Evolutionary conservation across 1,139 yeast species (phyloP).

Genomic region (Diutina catenulata): DNA sequence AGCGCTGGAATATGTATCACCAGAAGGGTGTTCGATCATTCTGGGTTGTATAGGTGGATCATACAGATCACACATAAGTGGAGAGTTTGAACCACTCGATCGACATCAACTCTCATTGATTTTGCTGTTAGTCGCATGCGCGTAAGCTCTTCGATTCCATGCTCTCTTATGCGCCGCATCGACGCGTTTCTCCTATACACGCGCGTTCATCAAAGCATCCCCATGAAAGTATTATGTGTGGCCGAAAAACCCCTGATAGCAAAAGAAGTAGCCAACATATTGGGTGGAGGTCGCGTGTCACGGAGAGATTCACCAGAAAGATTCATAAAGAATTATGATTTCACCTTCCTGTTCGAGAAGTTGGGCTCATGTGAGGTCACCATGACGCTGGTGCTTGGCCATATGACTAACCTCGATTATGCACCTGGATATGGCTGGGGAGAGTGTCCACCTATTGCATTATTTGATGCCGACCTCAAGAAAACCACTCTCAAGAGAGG

Average conservation of each 20-base stretch:
- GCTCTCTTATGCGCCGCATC: too few species aligned
- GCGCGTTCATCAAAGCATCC: too few species aligned
- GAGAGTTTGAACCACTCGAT: too few species aligned
- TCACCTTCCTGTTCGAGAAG: slow-evolving; percentile 45
- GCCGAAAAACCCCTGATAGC: slow-evolving; percentile 98
- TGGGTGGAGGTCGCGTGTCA: slow-evolving; percentile 58
- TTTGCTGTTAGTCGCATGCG: too few species aligned
- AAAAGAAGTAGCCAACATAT: slow-evolving; percentile 62
- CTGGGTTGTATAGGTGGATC: too few species aligned
- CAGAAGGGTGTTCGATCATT: too few species aligned
- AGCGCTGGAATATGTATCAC: too few species aligned
- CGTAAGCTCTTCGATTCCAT: too few species aligned
- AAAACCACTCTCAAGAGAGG: slow-evolving; percentile 12
- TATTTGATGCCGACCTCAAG: slow-evolving; percentile 37
- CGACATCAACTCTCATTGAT: too few species aligned
- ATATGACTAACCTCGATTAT: slow-evolving; percentile 57
- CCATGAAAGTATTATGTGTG: slow-evolving; percentile 75
- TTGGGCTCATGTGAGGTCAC: slow-evolving; percentile 66
- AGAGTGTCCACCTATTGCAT: slow-evolving; percentile 46
- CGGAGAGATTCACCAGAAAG: slow-evolving; percentile 42
- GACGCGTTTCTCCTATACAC: too few species aligned
- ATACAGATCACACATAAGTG: too few species aligned
- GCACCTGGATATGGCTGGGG: slow-evolving; percentile 61
- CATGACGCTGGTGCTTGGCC: slow-evolving; percentile 90
- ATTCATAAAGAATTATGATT: slow-evolving; percentile 73